Conservation (phyloP, 2,329 filamentous ascomycete species). For the Sporothrix luriei region DNA sequence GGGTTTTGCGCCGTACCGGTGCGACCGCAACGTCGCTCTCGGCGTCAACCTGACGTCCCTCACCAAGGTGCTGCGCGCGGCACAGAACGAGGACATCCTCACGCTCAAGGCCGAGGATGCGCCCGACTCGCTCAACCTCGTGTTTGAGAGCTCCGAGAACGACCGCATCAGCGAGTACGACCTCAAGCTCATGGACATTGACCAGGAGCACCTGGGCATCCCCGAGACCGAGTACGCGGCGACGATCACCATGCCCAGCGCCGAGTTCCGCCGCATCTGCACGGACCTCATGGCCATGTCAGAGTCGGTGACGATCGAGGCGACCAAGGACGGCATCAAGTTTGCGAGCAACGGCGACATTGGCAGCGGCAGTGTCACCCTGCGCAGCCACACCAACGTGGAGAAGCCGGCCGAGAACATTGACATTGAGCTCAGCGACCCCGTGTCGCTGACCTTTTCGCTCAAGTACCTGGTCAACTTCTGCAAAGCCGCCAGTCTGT, state of each 20-base stretch:
- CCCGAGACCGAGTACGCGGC: slow-evolving; percentile 98
- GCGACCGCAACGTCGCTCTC: slow-evolving; percentile 97
- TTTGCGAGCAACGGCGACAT: slow-evolving; percentile 94
- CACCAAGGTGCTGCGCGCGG: slow-evolving; percentile 94
- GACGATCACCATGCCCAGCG: slow-evolving; percentile 82
- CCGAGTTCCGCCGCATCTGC: slow-evolving; percentile 93
- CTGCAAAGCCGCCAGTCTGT: slow-evolving; percentile 92
- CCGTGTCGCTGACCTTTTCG: slow-evolving; percentile 93
- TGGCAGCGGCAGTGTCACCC: slow-evolving; percentile 88
- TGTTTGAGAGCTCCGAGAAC: slow-evolving; percentile 86
- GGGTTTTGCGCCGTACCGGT: slow-evolving; percentile 91
- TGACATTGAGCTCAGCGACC: slow-evolving; percentile 86
- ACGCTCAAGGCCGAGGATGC: slow-evolving; percentile 97
- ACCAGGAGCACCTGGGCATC: slow-evolving; percentile 98
- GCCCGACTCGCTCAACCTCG: slow-evolving; percentile 90
- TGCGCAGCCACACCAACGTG: slow-evolving; percentile 83
- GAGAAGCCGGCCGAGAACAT: slow-evolving; percentile 87
- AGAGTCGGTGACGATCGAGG: slow-evolving; percentile 95
- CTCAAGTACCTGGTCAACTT: slow-evolving; percentile 99
- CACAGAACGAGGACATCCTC: slow-evolving; percentile 90
- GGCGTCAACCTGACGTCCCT: slow-evolving; percentile 96
- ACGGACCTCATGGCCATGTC: slow-evolving; percentile 88
- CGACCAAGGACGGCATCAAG: slow-evolving; percentile 94
- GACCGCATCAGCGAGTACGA: slow-evolving; percentile 98
- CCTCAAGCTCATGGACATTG: slow-evolving; percentile 99